A percentile compares a stretch with the other conserved stretches of the same genome.
Conservation (phyloP, 1,139 yeast genomes). For the Citeromyces siamensis region DNA sequence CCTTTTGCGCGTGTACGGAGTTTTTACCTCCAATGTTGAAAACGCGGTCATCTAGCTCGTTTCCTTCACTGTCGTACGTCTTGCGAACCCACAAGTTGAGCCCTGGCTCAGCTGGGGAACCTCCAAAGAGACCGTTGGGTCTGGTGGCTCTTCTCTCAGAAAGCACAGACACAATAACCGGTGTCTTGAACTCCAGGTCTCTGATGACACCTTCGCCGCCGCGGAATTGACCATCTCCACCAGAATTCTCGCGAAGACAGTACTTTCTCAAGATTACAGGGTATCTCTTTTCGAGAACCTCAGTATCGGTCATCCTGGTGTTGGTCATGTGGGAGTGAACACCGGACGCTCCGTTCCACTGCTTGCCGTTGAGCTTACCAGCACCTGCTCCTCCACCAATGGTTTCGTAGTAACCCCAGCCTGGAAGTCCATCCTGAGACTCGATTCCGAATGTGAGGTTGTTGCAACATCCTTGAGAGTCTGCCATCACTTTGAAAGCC, state of each 20-base stretch:
- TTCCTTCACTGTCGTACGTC: slow-evolving; percentile 7
- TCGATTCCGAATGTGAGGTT: slow-evolving; percentile 27
- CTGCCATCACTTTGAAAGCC: slow-evolving; percentile 30
- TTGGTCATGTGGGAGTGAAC: slow-evolving; percentile 35
- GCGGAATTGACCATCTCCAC: slow-evolving; percentile 24
- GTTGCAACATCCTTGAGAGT: slow-evolving; percentile 31
- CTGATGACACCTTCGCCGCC: slow-evolving; percentile 25
- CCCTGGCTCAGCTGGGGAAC: slow-evolving; percentile 18
- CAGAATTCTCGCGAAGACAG: slow-evolving; percentile 21
- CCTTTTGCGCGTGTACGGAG: slow-evolving; percentile 19
- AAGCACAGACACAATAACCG: slow-evolving; percentile 5
- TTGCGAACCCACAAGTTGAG: slow-evolving; percentile 17
- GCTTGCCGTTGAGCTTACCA: slow-evolving; percentile 15
- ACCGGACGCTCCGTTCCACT: slow-evolving; percentile 25
- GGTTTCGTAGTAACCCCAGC: slow-evolving; percentile 35
- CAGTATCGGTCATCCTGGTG: slow-evolving; percentile 29
- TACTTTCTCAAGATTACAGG: slow-evolving; percentile 23
- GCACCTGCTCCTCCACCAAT: slow-evolving; percentile 35
- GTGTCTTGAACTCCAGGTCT: slow-evolving; percentile 20
- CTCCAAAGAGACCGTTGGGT: slow-evolving; percentile 20
- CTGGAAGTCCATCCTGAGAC: slow-evolving; percentile 19
- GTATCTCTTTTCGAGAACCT: slow-evolving; percentile 25
- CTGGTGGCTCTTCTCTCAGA: slow-evolving; percentile 18
- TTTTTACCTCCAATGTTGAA: slow-evolving; percentile 18
- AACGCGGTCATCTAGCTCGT: slow-evolving; percentile 8